phyloP scores from a whole-genome alignment of 2,329 filamentous ascomycete species.

The Pseudonectria buxi region DNA sequence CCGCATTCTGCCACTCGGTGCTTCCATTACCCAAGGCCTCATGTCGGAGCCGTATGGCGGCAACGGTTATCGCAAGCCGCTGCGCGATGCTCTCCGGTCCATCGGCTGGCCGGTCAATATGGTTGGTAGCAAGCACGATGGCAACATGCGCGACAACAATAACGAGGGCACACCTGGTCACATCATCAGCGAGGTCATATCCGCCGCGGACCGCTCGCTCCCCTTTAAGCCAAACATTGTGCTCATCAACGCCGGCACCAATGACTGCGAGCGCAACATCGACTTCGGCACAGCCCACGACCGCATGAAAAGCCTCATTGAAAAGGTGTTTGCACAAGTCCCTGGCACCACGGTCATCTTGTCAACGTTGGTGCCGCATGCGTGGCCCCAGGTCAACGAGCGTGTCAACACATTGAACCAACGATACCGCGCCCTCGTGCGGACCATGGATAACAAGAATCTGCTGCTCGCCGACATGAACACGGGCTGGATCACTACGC shows the following conservation, averaged over 20 bases:
- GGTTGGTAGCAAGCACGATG: constrained; percentile 16
- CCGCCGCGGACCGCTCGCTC: neutral
- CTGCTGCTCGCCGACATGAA: no score
- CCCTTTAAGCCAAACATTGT: constrained; percentile 14
- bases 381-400: neutral
- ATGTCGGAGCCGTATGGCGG: no score
- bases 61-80: constrained; percentile 15
- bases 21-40: no score
- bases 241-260: constrained; percentile 18
- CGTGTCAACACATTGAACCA: constrained; percentile 20
- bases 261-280: constrained; percentile 7
- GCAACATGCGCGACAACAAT: constrained; percentile 21
- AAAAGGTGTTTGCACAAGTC: neutral
- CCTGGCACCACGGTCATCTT: constrained; percentile 9
- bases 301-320: constrained; percentile 11
- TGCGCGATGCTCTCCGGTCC: constrained; percentile 14
- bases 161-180: constrained; percentile 2
- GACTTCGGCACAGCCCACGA: constrained; percentile 4
- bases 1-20: no score
- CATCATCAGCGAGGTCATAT: neutral
- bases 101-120: constrained; percentile 21
- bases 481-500: no score
- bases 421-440: constrained; percentile 9
- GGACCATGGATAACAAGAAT: no score
- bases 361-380: constrained; percentile 11